These are phyloP conservation scores for Sporothrix humicola DNA, from an alignment of 2,329 filamentous ascomycete species.

Conservation along the genomic window DNA sequence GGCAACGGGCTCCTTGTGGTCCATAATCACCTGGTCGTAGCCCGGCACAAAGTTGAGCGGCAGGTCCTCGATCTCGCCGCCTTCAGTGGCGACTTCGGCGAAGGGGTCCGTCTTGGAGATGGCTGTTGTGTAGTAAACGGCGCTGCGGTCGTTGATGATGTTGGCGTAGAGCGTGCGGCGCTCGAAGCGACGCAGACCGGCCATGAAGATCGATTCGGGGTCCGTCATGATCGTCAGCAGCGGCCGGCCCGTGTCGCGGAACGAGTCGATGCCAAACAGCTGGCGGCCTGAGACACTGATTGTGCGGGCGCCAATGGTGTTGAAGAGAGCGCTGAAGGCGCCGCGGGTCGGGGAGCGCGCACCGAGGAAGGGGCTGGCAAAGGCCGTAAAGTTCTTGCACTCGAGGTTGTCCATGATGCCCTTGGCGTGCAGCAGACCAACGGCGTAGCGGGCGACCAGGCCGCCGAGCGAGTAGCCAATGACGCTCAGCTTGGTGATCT, in stretches of 20 bases:
- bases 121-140: constrained; percentile 80
- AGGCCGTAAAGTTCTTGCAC: constrained; percentile 92
- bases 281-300: constrained; percentile 85
- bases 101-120: constrained; percentile 82
- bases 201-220: constrained; percentile 82
- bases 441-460: constrained; percentile 81
- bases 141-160: constrained; percentile 81
- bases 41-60: constrained; percentile 75
- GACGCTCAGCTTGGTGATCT: constrained; percentile 81
- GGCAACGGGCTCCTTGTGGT: constrained; percentile 65
- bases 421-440: constrained; percentile 81
- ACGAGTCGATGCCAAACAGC: constrained; percentile 84
- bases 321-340: constrained; percentile 72
- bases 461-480: constrained; percentile 91
- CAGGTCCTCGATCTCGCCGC: constrained; percentile 63
- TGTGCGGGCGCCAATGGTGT: constrained; percentile 80
- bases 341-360: constrained; percentile 71
- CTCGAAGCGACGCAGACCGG: constrained; percentile 75
- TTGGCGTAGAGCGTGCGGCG: constrained; percentile 83
- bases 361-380: constrained; percentile 84
- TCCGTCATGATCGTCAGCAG: constrained; percentile 83
- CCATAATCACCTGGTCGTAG: constrained; percentile 76
- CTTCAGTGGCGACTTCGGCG: constrained; percentile 42
- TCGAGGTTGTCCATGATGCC: constrained; percentile 79
- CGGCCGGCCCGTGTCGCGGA: constrained; percentile 80